phyloP scores from a whole-genome alignment of 495 filamentous ascomycete species.

The Penicillium turbatum region DNA sequence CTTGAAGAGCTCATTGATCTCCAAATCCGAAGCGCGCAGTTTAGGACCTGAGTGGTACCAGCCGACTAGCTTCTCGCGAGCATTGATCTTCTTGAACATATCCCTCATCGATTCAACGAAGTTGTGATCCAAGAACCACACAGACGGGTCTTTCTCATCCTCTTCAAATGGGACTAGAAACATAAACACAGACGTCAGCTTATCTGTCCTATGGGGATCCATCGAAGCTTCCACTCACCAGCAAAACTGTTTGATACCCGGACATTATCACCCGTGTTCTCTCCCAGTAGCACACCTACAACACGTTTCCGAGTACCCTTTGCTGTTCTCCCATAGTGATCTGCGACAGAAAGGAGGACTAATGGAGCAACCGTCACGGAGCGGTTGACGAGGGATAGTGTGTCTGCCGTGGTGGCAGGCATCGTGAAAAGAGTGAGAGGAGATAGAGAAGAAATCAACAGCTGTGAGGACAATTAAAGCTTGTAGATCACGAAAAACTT shows the following conservation, averaged over 20 bases:
- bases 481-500: not conserved
- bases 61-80: constrained; percentile 95
- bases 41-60: constrained; percentile 99
- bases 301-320: constrained; percentile 91
- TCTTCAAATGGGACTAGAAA: constrained; percentile 91
- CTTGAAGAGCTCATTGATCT: constrained; percentile 99
- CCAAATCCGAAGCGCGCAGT: constrained; percentile 90
- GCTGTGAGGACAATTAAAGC: not conserved
- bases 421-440: constrained; percentile 48
- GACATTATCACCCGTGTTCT: constrained; percentile 92
- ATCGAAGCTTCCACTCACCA: constrained; percentile 52
- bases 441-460: constrained; percentile 2
- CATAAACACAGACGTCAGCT: constrained; percentile 14
- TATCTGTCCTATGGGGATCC: constrained; percentile 4
- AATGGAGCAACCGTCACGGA: constrained; percentile 96
- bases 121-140: constrained; percentile 99
- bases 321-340: constrained; percentile 93
- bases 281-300: constrained; percentile 90
- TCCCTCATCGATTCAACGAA: constrained; percentile 99
- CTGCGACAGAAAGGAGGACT: constrained; percentile 95
- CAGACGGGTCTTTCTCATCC: constrained; percentile 95
- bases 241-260: constrained; percentile 99
- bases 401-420: constrained; percentile 93
- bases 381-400: constrained; percentile 83
- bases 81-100: constrained; percentile 99